Conservation (phyloP, 2,329 filamentous ascomycete species). For the Aspergillus alliaceus region DNA sequence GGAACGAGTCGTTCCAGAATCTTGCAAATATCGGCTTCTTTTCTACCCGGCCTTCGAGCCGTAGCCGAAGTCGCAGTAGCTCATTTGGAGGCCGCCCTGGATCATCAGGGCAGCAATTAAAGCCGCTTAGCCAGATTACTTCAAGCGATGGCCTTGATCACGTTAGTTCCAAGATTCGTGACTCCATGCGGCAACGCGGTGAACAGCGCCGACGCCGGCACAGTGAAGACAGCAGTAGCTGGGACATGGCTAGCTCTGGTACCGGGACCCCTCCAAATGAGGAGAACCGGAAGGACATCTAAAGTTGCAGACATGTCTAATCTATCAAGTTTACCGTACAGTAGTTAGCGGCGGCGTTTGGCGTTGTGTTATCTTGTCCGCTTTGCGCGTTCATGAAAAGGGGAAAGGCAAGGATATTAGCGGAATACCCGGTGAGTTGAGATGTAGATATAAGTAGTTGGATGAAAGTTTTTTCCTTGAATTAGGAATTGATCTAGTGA, state of each 20-base stretch:
- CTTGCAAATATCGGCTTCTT: conserved; percentile 87
- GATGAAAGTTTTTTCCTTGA: too few species aligned
- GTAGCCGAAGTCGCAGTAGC: conserved; percentile 71
- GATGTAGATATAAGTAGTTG: neutral
- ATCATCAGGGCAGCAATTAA: conserved; percentile 63
- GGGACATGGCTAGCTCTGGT: conserved; percentile 41
- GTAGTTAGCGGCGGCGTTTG: conserved; percentile 24
- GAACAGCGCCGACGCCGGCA: conserved; percentile 56
- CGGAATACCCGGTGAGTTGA: neutral
- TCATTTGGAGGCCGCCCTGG: conserved; percentile 65
- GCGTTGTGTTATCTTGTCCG: conserved; percentile 10
- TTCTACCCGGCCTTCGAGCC: conserved; percentile 80
- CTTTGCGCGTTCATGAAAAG: neutral
- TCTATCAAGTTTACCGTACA: conserved; percentile 5
- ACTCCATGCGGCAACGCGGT: conserved; percentile 78
- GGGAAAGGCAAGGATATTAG: neutral
- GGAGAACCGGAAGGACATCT: conserved; percentile 38
- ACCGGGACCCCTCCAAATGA: conserved; percentile 38
- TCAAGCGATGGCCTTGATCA: conserved; percentile 74
- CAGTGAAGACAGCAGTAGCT: conserved; percentile 42
- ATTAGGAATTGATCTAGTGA: too few species aligned
- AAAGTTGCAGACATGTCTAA: conserved; percentile 5
- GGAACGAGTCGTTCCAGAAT: conserved; percentile 92
- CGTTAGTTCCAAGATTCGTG: conserved; percentile 78
- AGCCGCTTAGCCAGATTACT: conserved; percentile 67